phyloP scores from a whole-genome alignment of 108 stramenopile species.

The Aurantiochytrium sp. region DNA sequence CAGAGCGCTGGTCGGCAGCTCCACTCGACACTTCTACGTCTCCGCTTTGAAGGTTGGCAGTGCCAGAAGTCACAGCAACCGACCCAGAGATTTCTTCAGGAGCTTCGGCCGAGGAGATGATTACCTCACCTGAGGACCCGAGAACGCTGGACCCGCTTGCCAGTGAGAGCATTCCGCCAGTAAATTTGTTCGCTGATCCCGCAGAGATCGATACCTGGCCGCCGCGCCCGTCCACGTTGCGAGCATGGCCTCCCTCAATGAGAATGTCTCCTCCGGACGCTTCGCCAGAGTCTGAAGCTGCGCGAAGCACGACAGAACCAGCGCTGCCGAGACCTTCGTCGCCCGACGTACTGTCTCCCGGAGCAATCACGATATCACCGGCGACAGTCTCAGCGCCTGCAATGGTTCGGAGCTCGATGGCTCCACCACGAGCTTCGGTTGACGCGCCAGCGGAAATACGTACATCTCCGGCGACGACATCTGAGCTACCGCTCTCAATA shows the following conservation, averaged over 20 bases:
- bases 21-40: background rate
- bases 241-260: background rate
- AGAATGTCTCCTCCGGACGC: background rate
- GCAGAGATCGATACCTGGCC: background rate
- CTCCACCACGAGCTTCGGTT: background rate
- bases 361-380: background rate
- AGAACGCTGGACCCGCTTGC: background rate
- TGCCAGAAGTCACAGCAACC: background rate
- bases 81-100: background rate
- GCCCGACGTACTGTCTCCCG: background rate
- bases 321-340: constrained; percentile 3
- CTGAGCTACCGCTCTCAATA: no score
- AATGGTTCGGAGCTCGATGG: background rate
- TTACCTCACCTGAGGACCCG: background rate
- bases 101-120: background rate
- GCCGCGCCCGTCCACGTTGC: background rate
- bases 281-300: background rate
- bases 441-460: background rate
- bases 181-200: background rate
- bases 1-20: background rate
- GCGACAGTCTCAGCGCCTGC: background rate
- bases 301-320: background rate
- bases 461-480: background rate
- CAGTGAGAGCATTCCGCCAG: background rate
- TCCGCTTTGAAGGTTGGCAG: background rate